phyloP scores from a whole-genome alignment of 495 filamentous ascomycete genomes.

The Melanomma pulvis-pyrius region DNA sequence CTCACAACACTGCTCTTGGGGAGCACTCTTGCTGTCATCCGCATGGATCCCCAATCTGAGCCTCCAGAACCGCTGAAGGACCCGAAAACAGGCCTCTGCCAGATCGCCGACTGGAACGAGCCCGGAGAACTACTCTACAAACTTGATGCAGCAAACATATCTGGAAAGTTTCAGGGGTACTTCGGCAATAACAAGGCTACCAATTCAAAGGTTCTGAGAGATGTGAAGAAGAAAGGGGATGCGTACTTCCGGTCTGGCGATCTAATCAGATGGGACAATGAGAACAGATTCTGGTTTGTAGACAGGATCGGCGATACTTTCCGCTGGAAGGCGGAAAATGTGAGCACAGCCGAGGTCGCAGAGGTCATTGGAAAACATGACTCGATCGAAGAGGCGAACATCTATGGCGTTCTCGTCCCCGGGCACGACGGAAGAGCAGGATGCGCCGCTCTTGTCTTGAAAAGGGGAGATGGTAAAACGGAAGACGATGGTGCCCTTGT shows the following conservation, averaged over 20 bases:
- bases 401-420: constrained; percentile 83
- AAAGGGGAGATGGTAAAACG: not conserved
- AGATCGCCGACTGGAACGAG: constrained; percentile 59
- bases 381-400: constrained; percentile 75
- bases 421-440: constrained; percentile 85
- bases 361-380: constrained; percentile 71
- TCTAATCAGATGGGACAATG: constrained; percentile 68
- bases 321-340: constrained; percentile 55
- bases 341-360: constrained; percentile 81
- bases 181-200: constrained; percentile 77
- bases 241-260: constrained; percentile 88
- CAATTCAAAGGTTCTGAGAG: constrained; percentile 72
- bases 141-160: constrained; percentile 67
- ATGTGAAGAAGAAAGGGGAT: constrained; percentile 81
- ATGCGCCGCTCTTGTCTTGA: constrained; percentile 64
- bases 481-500: not conserved
- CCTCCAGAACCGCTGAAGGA: constrained; percentile 72
- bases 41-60: constrained; percentile 64
- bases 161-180: constrained; percentile 79
- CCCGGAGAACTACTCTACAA: constrained; percentile 79
- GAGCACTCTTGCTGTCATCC: constrained; percentile 59
- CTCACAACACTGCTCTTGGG: constrained; percentile 61
- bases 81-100: constrained; percentile 72
- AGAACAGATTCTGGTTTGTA: constrained; percentile 80
- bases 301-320: constrained; percentile 60